These are phyloP conservation scores for Yamadazyma diospyri DNA, from an alignment of 1,139 yeast species.

Conservation along the genomic window DNA sequence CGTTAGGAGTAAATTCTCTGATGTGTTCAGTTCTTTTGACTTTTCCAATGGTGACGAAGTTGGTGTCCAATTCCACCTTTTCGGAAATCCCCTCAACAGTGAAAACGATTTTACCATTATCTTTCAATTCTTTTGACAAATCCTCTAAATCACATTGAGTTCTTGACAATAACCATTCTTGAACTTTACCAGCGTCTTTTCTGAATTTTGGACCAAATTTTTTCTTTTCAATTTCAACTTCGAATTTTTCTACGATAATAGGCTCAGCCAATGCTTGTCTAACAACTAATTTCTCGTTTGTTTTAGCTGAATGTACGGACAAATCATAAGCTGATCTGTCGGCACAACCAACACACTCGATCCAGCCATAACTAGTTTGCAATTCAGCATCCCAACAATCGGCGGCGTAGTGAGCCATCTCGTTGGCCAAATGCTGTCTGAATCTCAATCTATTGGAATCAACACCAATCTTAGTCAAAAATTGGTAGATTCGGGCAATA, in stretches of 20 bases:
- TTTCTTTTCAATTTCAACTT: conserved; percentile 86
- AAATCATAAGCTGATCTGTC: conserved; percentile 98
- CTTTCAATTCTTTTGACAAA: conserved; percentile 63
- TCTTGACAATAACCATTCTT: conserved; percentile 70
- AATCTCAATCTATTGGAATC: conserved; percentile 81
- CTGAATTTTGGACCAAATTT: conserved; percentile 97
- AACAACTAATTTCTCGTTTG: conserved; percentile 91
- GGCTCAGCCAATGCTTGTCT: conserved; percentile 89
- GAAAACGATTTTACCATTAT: conserved; percentile 63
- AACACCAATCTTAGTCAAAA: conserved; percentile 86
- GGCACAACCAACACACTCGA: conserved; percentile 99
- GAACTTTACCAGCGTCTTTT: conserved; percentile 92
- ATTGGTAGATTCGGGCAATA: conserved; percentile 84
- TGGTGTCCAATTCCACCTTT: conserved; percentile 64
- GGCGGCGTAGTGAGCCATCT: conserved; percentile 99
- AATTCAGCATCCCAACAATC: conserved; percentile 99
- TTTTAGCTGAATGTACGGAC: conserved; percentile 90
- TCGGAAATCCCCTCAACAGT: conserved; percentile 59
- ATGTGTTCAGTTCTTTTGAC: conserved; percentile 82
- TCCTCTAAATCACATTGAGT: conserved; percentile 85
- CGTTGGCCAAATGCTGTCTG: conserved; percentile 98
- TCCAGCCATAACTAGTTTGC: conserved; percentile 96
- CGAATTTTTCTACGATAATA: conserved; percentile 73
- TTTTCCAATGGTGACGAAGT: conserved; percentile 72
- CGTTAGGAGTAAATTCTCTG: conserved; percentile 95